These are phyloP conservation scores for Pythium aristosporum DNA, from an alignment of 352 stramenopile genomes.

Conservation along the genomic window DNA sequence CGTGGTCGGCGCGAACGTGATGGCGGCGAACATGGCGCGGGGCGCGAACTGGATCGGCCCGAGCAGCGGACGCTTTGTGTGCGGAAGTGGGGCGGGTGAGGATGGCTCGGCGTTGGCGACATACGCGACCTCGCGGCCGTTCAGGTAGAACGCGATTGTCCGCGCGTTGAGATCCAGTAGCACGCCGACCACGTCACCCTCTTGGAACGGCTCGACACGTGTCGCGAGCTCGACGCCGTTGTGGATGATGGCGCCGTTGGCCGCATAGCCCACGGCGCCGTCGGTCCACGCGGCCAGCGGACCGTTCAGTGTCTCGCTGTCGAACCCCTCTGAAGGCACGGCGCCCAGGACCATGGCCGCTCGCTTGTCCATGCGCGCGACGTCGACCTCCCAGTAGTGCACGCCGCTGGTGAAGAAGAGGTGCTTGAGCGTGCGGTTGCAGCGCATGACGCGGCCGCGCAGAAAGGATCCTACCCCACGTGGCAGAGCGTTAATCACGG, in stretches of 20 bases:
- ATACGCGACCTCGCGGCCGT: conserved; percentile 31
- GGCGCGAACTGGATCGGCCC: conserved; percentile 4
- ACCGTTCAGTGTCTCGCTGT: conserved; percentile 26
- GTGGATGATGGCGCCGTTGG: conserved; percentile 35
- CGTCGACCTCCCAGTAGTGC: conserved; percentile 49
- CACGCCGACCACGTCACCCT: conserved; percentile 44
- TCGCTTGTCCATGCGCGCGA: conserved; percentile 32
- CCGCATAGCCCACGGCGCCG: conserved; percentile 37
- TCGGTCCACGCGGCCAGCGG: conserved; percentile 16
- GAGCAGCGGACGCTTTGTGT: not conserved
- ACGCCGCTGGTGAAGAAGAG: conserved; percentile 54
- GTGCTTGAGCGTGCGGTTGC: conserved; percentile 40
- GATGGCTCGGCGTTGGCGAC: not conserved
- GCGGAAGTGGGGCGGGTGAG: not conserved
- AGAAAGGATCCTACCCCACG: not conserved
- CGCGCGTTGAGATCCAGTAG: conserved; percentile 48
- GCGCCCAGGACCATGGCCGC: conserved; percentile 35
- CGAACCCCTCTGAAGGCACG: conserved; percentile 20
- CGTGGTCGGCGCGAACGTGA: conserved; percentile 29
- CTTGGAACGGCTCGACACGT: conserved; percentile 29
- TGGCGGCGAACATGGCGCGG: conserved; percentile 34
- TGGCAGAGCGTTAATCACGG: not conserved
- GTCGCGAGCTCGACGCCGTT: conserved; percentile 33
- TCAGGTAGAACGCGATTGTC: conserved; percentile 44
- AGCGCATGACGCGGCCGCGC: conserved; percentile 23